Base-by-base conservation (phyloP, 2,329 filamentous ascomycete species). In the Emergomyces orientalis region DNA sequence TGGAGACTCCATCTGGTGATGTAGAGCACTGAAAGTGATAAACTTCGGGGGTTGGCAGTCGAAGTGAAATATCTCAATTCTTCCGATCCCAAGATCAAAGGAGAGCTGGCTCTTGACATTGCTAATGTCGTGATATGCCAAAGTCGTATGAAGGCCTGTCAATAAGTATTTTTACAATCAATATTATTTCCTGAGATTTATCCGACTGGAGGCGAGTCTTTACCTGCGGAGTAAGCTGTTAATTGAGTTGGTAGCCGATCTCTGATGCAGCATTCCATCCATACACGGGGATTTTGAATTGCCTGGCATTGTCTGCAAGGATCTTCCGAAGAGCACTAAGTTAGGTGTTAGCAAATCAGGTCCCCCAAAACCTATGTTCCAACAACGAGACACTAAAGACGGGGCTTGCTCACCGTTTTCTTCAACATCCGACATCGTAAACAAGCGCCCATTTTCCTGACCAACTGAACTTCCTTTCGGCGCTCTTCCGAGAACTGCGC, bases 381-480 rank as follows among this genome's bases (percentile, higher is more conserved):
- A 39, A 27, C 13, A 34, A 47, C n/a, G n/a, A n/a, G n/a, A n/a
- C n/a, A n/a, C n/a, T n/a, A 11, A 13, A 60, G 45, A 22, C 1
- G 19, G 19, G 17, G 17, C 41, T 57, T 57, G 49, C 72, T 65
- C 74, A 78, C 76, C 45, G 83, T 81, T 68, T 86, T 86, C 73
- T 86, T 86, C 30, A 86, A 74, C 84, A 86, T 86, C 17, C 84
- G 81, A 69, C 84, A 86, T 41, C 84, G 80, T 65, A 86, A 81
- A 68, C 84, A 86, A 8, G 84, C 84, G 14, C 84, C 84, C 60
- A 80, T 77, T 70, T 86, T 85, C 30, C 84, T 78, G 41, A 85
- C 81, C 64, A 83, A 79, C 65, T 84, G 81, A 1, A 86, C 84
- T 68, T 86, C 82, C 65, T 83, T 81, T 41, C 84, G 79, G 63